Base-by-base conservation (phyloP, 2,329 filamentous ascomycete species). In the Metarhizium album region DNA sequence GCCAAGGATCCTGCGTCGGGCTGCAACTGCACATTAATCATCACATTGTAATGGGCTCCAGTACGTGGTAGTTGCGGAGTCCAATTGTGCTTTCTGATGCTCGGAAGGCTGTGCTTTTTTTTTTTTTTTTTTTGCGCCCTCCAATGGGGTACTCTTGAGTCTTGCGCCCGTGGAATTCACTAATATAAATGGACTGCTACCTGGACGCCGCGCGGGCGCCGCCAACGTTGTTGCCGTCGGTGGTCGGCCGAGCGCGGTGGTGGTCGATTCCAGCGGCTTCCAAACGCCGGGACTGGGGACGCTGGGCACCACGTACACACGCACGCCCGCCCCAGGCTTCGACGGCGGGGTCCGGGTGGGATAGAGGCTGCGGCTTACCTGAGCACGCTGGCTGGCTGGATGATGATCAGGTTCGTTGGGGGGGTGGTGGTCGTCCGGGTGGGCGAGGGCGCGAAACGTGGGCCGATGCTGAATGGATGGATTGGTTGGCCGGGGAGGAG, bases 401-500 rank as follows among this genome's bases (percentile, higher is more conserved):
- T 57, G 55, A 58, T 58, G 54, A 56, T 56, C 54, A 58, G 57
- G 57, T 56, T 24, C n/a, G n/a, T n/a, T n/a, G 51, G 35, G 48
- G 49, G 40, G 35, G 14, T 16, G 22, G n/a, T 13, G 52, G 38
- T 37, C 23, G 45, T 48, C 46, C 33, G 47, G 42, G 42, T 46
- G 48, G 52, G 50, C 47, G 43, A 27, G 53, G 51, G 45, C 38
- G 43, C 51, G 24, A 45, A 47, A 47, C 7, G 43, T 29, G n/a
- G 13, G 13, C 5, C 6, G 3, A 3, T 43, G 22, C 40, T 46
- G 24, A 20, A n/a, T 46, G 27, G 27, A 33, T 46, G 43, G 14
- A 35, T 29, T 29, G 27, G n/a, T n/a, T n/a, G n/a, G n/a, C n/a
- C n/a, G n/a, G 27, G 27, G 27, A 8, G 27, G 27, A 9, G 7